phyloP scores from a whole-genome alignment of 2,329 filamentous ascomycete genomes.

The Penicillium sp. region DNA sequence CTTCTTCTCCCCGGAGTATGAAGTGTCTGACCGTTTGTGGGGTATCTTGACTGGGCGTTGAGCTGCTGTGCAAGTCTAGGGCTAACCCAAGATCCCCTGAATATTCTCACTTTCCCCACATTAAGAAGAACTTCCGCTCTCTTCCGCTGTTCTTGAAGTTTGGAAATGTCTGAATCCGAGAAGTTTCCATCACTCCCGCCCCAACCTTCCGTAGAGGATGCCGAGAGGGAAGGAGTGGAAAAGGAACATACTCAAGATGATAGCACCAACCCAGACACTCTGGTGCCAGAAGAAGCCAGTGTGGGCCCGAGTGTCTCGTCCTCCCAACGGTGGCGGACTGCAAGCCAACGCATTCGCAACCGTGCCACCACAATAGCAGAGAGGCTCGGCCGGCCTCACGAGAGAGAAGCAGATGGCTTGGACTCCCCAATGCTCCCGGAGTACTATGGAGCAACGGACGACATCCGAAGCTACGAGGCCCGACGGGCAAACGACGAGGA shows the following conservation, averaged over 20 bases:
- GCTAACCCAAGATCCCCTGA: neutral
- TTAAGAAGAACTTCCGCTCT: neutral
- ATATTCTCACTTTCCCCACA: neutral
- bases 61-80: neutral
- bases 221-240: neutral
- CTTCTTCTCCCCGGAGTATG: constrained; percentile 10
- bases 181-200: constrained; percentile 6
- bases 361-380: constrained; percentile 23
- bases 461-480: constrained; percentile 19
- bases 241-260: neutral
- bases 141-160: neutral
- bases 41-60: constrained; percentile 4
- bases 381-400: constrained; percentile 23
- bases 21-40: constrained; percentile 12
- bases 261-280: constrained; percentile 1
- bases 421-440: constrained; percentile 22
- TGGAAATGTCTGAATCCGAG: constrained; percentile 13
- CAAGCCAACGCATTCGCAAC: constrained; percentile 20
- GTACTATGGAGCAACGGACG: constrained; percentile 25
- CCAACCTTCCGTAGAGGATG: constrained; percentile 5
- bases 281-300: constrained; percentile 4
- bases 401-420: constrained; percentile 24
- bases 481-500: constrained; percentile 24
- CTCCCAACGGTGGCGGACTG: constrained; percentile 21
- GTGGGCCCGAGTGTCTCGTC: constrained; percentile 9